Base-by-base conservation (phyloP, 2,329 filamentous ascomycete genomes). In the Zalaria obscura region DNA sequence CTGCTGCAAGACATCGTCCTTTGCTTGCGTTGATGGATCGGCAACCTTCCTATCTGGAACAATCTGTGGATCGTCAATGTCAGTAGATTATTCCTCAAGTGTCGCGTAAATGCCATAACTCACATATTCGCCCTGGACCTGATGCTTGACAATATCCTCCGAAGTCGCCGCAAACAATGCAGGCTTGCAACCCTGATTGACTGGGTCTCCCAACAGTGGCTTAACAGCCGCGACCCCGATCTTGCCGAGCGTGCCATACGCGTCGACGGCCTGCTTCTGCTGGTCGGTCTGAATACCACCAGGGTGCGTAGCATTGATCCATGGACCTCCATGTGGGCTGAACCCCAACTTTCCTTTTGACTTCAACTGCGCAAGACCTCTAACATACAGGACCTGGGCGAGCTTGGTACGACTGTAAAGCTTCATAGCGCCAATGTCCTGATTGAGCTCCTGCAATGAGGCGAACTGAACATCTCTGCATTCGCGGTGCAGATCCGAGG, bases 391-490 rank as follows among this genome's bases (percentile, higher is more conserved):
- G 9, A 72, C 53, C 44, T 70, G 63, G 1, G 67, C 67, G 9
- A 72, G 63, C 50, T 73, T 72, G 5, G 61, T 63, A 39, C 69
- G 64, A 36, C 58, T 62, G 55, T 73, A 72, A n/a, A 72, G 57
- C 25, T 62, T 61, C 27, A 57, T 60, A 1, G 68, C 51, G 1
- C 68, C 68, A 37, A 72, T 63, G 41, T 72, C 67, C 28, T 59
- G 53, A 46, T 72, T 72, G 26, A 72, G 63, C 46, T 72, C 68
- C 1, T 59, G 52, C 10, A 69, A 41, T n/a, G 56, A 55, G n/a
- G 52, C 52, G 50, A 71, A 73, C 5, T 58, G 52, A 40, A 60
- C 57, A 7, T 56, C 52, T 38, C 50, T 50, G 5, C 60, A 62
- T 3, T 59, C 57, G 18, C 62, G 62, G 46, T 71, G 68, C 3